These are phyloP conservation scores for Noccaea caerulescens DNA, from an alignment of 345 rosid species.

Conservation along the genomic window DNA sequence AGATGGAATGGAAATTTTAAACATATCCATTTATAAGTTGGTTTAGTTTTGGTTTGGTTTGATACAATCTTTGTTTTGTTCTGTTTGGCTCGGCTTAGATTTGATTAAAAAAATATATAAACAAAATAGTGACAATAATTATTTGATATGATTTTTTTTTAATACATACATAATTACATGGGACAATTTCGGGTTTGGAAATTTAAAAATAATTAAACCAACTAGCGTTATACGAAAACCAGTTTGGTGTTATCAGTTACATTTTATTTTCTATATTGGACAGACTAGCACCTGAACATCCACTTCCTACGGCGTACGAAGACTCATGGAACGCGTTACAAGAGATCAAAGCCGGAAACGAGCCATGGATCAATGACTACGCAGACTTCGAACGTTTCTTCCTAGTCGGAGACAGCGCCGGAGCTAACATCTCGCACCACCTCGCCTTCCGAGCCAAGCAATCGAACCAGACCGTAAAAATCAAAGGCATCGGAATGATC, in stretches of 20 bases:
- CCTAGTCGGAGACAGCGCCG: slow-evolving; percentile 75
- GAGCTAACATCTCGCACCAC: slow-evolving; percentile 75
- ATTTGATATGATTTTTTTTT: no score
- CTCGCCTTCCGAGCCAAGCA: slow-evolving; percentile 51
- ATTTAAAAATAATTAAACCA: no score
- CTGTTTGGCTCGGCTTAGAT: background rate
- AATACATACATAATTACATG: no score
- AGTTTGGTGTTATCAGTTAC: no score
- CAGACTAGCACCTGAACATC: slow-evolving; percentile 65
- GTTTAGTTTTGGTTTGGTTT: background rate
- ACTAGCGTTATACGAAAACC: no score
- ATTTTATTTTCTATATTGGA: background rate
- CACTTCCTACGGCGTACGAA: slow-evolving; percentile 72
- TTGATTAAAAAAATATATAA: background rate
- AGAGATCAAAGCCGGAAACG: slow-evolving; percentile 53
- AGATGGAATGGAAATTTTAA: background rate
- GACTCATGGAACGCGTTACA: slow-evolving; percentile 73
- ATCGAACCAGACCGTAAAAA: slow-evolving; percentile 35
- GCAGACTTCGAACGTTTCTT: slow-evolving; percentile 54
- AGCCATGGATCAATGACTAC: slow-evolving; percentile 59
- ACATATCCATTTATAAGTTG: background rate
- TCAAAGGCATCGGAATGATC: slow-evolving; percentile 71
- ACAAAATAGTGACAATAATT: background rate
- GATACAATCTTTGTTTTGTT: background rate
- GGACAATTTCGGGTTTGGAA: no score